Evolutionary conservation across 2,329 filamentous ascomycete species (phyloP), one percentile per base, ranked within the genome.

Genomic region (Dendryphion nanum): DNA sequence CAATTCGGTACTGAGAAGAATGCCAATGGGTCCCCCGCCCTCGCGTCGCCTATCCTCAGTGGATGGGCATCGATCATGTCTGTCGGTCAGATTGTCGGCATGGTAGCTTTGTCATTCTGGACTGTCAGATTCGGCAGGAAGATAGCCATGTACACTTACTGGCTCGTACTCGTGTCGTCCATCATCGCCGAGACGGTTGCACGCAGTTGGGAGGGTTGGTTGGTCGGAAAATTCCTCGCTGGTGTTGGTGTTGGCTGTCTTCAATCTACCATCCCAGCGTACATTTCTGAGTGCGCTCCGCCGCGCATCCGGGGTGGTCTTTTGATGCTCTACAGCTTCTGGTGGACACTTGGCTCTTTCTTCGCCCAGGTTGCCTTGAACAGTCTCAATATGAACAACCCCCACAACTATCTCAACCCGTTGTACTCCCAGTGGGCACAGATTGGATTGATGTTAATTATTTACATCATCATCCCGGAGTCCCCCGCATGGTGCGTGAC

Each of bases 191-290:
- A 72, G 39, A 55, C 55, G 0, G 48, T 71, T 4, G 61, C 64
- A 1, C 56, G 60, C 2, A 43, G 40, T 2, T 71, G 68, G 68
- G 44, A 61, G 5, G 63, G 66, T 42, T 72, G 69, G 68, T 59
- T 70, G 0, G 58, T 65, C 6, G 49, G 40, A 5, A 52, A 52
- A 39, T 34, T 52, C 1, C 38, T 50, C 17, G 33, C 40, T 6
- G 70, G 70, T 10, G 64, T 70, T 39, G 70, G 67, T 4, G 66
- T 71, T 1, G 70, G 70, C 4, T 67, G 66, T 46, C 48, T 73
- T 3, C 68, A 71, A 37, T 63, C 65, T 5, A 71, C 69, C 0
- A 41, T 72, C 21, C 67, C 68, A 1, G 57, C 67, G 0, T 73
- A 71, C 38, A 57, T 73, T 4, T 58, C 68, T 3, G 69, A 73